A percentile compares a stretch with the other conserved stretches of the same genome.
phyloP scores from a whole-genome alignment of 331 rosid species.

The Ulmus americana region DNA sequence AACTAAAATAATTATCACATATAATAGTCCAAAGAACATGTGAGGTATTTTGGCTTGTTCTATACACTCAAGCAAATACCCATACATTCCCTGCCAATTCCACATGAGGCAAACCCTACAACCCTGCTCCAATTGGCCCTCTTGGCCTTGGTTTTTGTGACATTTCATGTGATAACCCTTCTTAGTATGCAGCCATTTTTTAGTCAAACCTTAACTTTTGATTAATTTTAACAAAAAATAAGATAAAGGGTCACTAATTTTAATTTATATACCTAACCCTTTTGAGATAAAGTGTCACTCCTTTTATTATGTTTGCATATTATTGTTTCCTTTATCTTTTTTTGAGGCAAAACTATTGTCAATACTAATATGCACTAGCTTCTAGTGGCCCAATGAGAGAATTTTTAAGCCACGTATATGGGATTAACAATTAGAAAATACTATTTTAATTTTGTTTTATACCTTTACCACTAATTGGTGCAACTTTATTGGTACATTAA shows the following conservation, averaged over 20 bases:
- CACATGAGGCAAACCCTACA: slow-evolving; percentile 39
- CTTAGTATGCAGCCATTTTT: neutral
- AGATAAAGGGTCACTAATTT: neutral
- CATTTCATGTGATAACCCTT: slow-evolving; percentile 8
- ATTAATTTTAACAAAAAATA: neutral
- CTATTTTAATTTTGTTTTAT: too few relatives aligned
- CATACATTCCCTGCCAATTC: slow-evolving; percentile 18
- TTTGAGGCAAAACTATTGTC: neutral
- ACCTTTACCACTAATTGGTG: too few relatives aligned
- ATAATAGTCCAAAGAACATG: slow-evolving; percentile 20
- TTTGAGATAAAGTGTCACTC: neutral
- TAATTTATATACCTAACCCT: neutral
- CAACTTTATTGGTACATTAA: too few relatives aligned
- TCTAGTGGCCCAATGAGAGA: neutral
- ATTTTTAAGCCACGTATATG: neutral
- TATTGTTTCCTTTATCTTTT: neutral
- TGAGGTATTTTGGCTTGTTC: slow-evolving; percentile 21
- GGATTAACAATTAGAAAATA: neutral
- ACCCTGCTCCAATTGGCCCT: neutral
- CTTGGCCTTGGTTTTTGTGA: slow-evolving; percentile 9
- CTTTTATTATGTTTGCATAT: neutral
- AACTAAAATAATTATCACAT: neutral
- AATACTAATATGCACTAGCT: neutral
- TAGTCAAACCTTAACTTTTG: slow-evolving; percentile 7
- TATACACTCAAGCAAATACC: slow-evolving; percentile 14